Base-by-base conservation (phyloP, 2,329 filamentous ascomycete species). In the Stenocarpella maydis region DNA sequence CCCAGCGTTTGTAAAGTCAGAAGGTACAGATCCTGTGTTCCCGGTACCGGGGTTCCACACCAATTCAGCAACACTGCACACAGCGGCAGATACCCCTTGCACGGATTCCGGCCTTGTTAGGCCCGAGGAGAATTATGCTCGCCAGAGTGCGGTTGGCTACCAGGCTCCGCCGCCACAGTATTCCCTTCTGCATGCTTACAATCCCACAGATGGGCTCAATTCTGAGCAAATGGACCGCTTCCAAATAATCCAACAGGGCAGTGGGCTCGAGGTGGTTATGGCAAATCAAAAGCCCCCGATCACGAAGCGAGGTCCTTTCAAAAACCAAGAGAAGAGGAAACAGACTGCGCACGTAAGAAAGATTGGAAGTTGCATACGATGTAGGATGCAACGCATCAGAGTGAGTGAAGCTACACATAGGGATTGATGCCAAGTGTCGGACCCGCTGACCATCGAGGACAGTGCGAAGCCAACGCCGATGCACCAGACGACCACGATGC, bases 351-450 rank as follows among this genome's bases (percentile, higher is more conserved):
- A 84, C 68, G 89, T 87, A 2, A 82, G 88, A 69, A 85, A 84
- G 66, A 85, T 87, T 21, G 87, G 87, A 10, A 88, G 86, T 24
- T 90, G 88, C 73, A 85, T 90, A 69, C 82, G 87, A 53, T 90
- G 88, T 72, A 82, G 86, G 61, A 88, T 89, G 86, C 88, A 90
- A 72, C 83, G 87, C 52, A 89, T 90, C 73, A 83, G 88, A 60
- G 87, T 89, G 77, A 82, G 86, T 69, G 39, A 26, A 26, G 34
- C 24, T 37, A 5, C 24, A 5, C 24, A 31, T 12, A n/a, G 28
- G 24, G 4, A 9, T 17, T 24, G 14, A 43, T 26, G 24, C 28
- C 28, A 37, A 15, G 10, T 37, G 37, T 43, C 54, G 37, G 10
- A 43, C 41, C 26, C 14, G 45, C 65, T 71, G 34, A 70, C 34